Evolutionary conservation across 108 stramenopile genomes (phyloP).

Genomic region (Cylindrotheca fusiformis): DNA sequence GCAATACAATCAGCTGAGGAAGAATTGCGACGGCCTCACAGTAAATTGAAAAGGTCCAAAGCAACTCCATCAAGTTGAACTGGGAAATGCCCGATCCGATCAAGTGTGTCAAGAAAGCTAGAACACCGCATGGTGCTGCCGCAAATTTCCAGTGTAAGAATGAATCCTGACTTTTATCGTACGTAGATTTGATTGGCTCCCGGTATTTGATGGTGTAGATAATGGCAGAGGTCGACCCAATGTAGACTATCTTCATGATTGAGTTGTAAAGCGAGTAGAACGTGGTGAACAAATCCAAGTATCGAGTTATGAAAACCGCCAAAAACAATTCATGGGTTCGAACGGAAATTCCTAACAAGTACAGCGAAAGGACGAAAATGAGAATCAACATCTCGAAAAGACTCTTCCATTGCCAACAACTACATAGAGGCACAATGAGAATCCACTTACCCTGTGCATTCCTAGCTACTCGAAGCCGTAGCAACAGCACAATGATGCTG

Average conservation of each 20-base stretch:
- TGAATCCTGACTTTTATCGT: conserved; percentile 96
- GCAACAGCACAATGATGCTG: conserved; percentile 93
- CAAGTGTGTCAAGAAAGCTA: conserved; percentile 81
- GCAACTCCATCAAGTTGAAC: conserved; percentile 64
- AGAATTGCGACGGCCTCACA: conserved; percentile 95
- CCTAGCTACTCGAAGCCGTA: conserved; percentile 93
- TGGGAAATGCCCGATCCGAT: conserved; percentile 48
- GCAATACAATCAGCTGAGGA: conserved; percentile 96
- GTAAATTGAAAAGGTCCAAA: conserved; percentile 97
- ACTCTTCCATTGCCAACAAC: neutral
- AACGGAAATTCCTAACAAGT: conserved; percentile 84
- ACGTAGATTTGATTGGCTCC: conserved; percentile 92
- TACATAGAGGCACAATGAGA: neutral
- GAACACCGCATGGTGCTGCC: conserved; percentile 85
- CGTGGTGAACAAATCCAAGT: conserved; percentile 89
- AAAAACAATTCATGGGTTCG: conserved; percentile 99
- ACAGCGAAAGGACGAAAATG: neutral
- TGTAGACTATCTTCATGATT: conserved; percentile 95
- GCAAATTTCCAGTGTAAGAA: conserved; percentile 97
- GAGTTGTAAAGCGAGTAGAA: conserved; percentile 96
- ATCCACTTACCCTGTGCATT: conserved; percentile 81
- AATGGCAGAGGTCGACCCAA: conserved; percentile 88
- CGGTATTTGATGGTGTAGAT: conserved; percentile 91
- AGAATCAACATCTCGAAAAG: neutral
- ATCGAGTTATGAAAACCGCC: conserved; percentile 92